These are phyloP conservation scores for Sarocladium brachiariae DNA, from an alignment of 2,329 filamentous ascomycete species.

Conservation along the genomic window DNA sequence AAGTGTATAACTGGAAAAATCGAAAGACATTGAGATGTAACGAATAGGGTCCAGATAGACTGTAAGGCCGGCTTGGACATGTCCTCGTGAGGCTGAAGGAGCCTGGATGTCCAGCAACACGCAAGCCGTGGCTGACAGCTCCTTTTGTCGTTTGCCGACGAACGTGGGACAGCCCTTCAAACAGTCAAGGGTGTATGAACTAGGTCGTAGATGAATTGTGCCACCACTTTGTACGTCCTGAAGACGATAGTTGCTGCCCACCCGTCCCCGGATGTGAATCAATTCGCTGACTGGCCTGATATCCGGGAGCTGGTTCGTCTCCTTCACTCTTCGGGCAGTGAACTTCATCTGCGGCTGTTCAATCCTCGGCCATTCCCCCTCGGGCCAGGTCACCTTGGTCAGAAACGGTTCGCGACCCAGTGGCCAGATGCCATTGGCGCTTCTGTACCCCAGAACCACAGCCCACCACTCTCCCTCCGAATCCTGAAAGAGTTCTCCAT, in stretches of 20 bases:
- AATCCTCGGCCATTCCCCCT: constrained; percentile 7
- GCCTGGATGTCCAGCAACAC: neutral
- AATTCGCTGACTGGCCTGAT: constrained; percentile 1
- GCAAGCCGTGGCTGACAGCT: neutral
- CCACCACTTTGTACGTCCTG: neutral
- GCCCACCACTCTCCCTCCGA: constrained; percentile 15
- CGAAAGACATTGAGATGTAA: neutral
- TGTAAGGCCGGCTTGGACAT: neutral
- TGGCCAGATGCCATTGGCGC: constrained; percentile 19
- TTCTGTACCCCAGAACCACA: constrained; percentile 20
- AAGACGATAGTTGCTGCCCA: constrained; percentile 5
- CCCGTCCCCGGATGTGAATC: constrained; percentile 7
- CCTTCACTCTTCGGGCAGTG: neutral
- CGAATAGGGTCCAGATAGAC: neutral
- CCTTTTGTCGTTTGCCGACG: constrained; percentile 9
- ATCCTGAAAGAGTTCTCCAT: constrained; percentile 21
- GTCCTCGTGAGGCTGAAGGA: neutral
- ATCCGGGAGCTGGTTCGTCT: neutral
- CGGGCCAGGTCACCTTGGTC: constrained; percentile 20
- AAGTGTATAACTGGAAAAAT: neutral
- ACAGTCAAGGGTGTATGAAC: neutral
- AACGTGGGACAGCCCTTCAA: constrained; percentile 2
- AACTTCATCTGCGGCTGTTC: constrained; percentile 1
- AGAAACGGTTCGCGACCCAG: constrained; percentile 39
- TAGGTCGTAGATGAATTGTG: neutral